Conservation (phyloP, 441 rosid species). For the Oxalis stricta region DNA sequence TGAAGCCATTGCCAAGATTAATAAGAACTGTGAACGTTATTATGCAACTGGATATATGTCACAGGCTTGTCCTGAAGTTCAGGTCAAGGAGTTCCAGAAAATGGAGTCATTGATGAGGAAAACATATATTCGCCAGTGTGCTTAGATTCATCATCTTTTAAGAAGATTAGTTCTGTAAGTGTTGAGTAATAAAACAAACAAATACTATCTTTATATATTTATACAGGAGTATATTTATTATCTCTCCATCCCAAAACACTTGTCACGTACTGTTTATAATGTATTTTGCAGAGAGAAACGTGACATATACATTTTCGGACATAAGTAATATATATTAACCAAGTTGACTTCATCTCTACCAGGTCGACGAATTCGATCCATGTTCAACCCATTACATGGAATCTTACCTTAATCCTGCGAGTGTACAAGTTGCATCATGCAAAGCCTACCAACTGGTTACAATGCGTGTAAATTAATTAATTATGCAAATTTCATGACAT, state of each 20-base stretch:
- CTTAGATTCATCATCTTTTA: slow-evolving; percentile 3
- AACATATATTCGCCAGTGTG: slow-evolving; percentile 28
- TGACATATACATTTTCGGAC: no score
- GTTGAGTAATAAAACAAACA: no score
- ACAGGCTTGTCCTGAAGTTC: slow-evolving; percentile 6
- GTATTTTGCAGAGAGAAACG: no score
- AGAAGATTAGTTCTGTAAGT: slow-evolving; percentile 12
- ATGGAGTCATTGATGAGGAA: slow-evolving; percentile 13
- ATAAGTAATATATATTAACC: no score
- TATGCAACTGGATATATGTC: slow-evolving; percentile 12
- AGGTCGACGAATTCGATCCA: slow-evolving; percentile 25
- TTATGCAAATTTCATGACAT: no score
- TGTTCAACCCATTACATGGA: slow-evolving; percentile 18
- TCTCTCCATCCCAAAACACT: no score
- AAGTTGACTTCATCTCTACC: no score
- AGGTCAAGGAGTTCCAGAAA: slow-evolving; percentile 1
- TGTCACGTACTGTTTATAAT: no score
- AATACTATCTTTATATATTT: no score
- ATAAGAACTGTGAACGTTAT: slow-evolving; percentile 16
- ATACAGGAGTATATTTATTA: no score
- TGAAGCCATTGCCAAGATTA: slow-evolving; percentile 19
- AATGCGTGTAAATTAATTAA: slow-evolving; percentile 25
- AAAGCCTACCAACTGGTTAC: slow-evolving; percentile 15
- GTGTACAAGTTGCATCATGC: slow-evolving; percentile 31
- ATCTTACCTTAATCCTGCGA: slow-evolving; percentile 22